These are phyloP conservation scores for Ephemerocybe angulata DNA, from an alignment of 768 basidiomycete species.

Conservation along the genomic window DNA sequence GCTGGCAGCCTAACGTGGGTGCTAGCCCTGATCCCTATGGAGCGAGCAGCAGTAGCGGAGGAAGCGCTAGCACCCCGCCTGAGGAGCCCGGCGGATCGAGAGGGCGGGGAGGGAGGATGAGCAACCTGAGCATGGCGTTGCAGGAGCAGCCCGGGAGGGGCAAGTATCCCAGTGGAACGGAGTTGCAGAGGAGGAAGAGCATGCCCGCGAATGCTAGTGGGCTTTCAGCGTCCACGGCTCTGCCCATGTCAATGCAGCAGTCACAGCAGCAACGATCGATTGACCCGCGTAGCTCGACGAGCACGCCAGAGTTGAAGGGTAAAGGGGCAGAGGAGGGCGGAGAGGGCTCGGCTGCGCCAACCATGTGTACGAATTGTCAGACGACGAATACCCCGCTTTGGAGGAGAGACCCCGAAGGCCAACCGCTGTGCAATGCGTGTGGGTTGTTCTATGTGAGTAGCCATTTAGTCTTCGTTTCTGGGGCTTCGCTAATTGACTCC, in stretches of 20 bases:
- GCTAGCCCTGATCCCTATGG: constrained; percentile 15
- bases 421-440: constrained; percentile 90
- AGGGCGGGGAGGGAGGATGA: not conserved
- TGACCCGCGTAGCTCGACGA: constrained; percentile 34
- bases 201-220: constrained; percentile 3
- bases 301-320: constrained; percentile 57
- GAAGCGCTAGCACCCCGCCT: constrained; percentile 45
- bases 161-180: not conserved
- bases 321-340: constrained; percentile 58
- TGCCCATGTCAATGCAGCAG: not conserved
- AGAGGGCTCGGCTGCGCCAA: constrained; percentile 49
- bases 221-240: no score
- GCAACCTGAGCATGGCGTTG: not conserved
- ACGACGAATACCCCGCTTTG: constrained; percentile 94
- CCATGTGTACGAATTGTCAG: constrained; percentile 90
- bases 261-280: not conserved
- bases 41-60: constrained; percentile 31
- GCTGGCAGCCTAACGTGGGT: constrained; percentile 10
- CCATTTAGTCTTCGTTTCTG: constrained; percentile 5
- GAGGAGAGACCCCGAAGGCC: constrained; percentile 90
- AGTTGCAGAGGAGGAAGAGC: constrained; percentile 7
- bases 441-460: constrained; percentile 85
- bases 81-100: not conserved
- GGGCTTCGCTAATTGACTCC: not conserved
- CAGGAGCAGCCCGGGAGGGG: not conserved